Evolutionary conservation across 1,284 basidiomycete species (phyloP).

Genomic region (Sparassis latifolia): DNA sequence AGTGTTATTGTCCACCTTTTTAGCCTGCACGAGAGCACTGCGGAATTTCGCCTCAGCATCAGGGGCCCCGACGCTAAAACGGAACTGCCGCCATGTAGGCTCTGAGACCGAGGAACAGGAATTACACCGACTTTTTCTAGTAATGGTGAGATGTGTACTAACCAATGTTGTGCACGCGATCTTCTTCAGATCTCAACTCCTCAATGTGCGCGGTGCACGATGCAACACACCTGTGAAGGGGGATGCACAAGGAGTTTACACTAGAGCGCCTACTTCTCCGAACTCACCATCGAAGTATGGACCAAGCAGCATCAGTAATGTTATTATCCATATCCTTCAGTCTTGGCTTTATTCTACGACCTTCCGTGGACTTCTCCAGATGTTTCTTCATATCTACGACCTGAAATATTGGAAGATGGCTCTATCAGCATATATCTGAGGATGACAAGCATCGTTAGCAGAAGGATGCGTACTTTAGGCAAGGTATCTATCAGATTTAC

Average conservation of each 20-base stretch:
- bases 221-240: constrained; percentile 44
- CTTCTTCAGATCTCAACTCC: constrained; percentile 43
- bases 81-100: constrained; percentile 46
- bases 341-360: constrained; percentile 42
- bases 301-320: constrained; percentile 52
- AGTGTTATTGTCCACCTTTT: constrained; percentile 31
- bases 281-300: constrained; percentile 48
- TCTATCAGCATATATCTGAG: not conserved
- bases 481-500: constrained; percentile 37
- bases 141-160: not conserved
- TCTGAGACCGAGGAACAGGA: constrained; percentile 23
- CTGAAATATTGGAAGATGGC: constrained; percentile 20
- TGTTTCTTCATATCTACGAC: constrained; percentile 50
- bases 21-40: constrained; percentile 32
- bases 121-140: not conserved
- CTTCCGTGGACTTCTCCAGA: constrained; percentile 39
- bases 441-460: too few relatives aligned
- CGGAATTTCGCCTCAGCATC: constrained; percentile 60
- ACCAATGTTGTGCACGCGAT: constrained; percentile 47
- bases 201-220: constrained; percentile 63
- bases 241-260: not conserved
- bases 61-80: constrained; percentile 58
- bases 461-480: constrained; percentile 34
- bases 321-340: constrained; percentile 41
- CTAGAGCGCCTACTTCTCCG: not conserved